Evolutionary conservation across 108 stramenopile species (phyloP).

Genomic region (Fragilaria radians): DNA sequence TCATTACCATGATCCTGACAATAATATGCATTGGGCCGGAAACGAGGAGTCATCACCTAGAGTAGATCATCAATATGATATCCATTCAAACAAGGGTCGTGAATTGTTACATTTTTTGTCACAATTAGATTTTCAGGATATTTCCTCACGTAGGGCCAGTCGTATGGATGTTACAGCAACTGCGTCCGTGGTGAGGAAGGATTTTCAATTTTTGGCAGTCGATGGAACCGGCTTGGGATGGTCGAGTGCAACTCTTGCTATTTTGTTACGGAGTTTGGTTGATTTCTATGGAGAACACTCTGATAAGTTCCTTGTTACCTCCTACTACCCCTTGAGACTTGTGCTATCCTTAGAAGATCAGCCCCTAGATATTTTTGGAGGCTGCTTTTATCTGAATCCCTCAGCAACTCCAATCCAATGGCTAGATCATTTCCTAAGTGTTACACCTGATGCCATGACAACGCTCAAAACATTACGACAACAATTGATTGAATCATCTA

Average conservation of each 20-base stretch:
- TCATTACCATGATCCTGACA: background rate
- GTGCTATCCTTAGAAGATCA: slow-evolving; percentile 47
- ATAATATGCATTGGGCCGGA: background rate
- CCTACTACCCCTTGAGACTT: slow-evolving; percentile 78
- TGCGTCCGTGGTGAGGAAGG: slow-evolving; percentile 52
- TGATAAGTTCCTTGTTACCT: slow-evolving; percentile 34
- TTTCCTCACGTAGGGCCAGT: slow-evolving; percentile 40
- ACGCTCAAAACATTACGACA: background rate
- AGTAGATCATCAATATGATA: slow-evolving; percentile 26
- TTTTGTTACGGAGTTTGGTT: slow-evolving; percentile 37
- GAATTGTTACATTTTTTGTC: slow-evolving; percentile 46
- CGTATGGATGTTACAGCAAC: slow-evolving; percentile 67
- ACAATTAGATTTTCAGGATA: slow-evolving; percentile 21
- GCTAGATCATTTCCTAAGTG: slow-evolving; percentile 37
- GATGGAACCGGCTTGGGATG: slow-evolving; percentile 73
- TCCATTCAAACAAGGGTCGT: slow-evolving; percentile 37
- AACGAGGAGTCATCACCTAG: background rate
- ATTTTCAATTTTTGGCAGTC: slow-evolving; percentile 64
- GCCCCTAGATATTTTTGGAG: slow-evolving; percentile 54
- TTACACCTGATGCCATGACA: slow-evolving; percentile 34
- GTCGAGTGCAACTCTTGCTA: slow-evolving; percentile 56
- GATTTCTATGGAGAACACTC: slow-evolving; percentile 58
- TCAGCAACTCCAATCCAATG: slow-evolving; percentile 62
- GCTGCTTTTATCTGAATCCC: slow-evolving; percentile 53
- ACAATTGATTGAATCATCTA: slow-evolving; percentile 9